Percentiles rank a stretch among this genome's conserved stretches.
These are phyloP conservation scores for Ceratocystis smalleyi DNA, from an alignment of 2,329 filamentous ascomycete species.

Conservation along the genomic window DNA sequence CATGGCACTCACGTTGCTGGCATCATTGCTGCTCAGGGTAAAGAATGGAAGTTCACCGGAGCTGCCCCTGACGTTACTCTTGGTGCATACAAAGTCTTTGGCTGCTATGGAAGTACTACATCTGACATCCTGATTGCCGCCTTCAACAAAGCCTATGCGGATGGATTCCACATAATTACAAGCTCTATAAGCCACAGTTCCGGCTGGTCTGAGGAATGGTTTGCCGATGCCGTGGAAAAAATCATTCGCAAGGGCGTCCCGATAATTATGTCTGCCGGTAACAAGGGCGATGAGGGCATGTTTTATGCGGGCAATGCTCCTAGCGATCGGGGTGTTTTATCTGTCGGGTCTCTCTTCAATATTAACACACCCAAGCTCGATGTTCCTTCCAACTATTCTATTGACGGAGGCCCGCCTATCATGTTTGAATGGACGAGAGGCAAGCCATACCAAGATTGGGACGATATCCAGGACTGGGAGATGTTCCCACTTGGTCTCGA, in stretches of 20 bases:
- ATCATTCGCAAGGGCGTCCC: constrained; percentile 40
- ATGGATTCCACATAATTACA: constrained; percentile 41
- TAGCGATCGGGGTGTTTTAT: constrained; percentile 32
- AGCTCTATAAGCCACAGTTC: constrained; percentile 36
- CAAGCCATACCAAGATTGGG: constrained; percentile 28
- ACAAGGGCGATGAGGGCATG: constrained; percentile 31
- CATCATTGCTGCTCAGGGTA: constrained; percentile 43
- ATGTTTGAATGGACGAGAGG: constrained; percentile 32
- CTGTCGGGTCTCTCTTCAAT: constrained; percentile 38
- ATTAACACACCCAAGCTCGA: constrained; percentile 29
- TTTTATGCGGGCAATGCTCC: constrained; percentile 35
- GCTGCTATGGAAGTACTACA: constrained; percentile 34
- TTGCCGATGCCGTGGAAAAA: constrained; percentile 34
- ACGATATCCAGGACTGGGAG: constrained; percentile 29
- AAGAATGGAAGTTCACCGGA: constrained; percentile 34
- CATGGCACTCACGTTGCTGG: constrained; percentile 49
- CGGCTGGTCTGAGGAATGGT: constrained; percentile 38
- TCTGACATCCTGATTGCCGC: constrained; percentile 45
- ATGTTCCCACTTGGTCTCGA: constrained; percentile 37
- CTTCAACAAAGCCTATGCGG: constrained; percentile 44
- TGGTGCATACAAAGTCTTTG: constrained; percentile 42
- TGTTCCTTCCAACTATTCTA: constrained; percentile 28
- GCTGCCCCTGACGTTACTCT: constrained; percentile 41
- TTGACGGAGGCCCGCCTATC: constrained; percentile 24
- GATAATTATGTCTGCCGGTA: constrained; percentile 38